Base-by-base conservation (phyloP, 148 eudicot genomes). In the Cornus florida region DNA sequence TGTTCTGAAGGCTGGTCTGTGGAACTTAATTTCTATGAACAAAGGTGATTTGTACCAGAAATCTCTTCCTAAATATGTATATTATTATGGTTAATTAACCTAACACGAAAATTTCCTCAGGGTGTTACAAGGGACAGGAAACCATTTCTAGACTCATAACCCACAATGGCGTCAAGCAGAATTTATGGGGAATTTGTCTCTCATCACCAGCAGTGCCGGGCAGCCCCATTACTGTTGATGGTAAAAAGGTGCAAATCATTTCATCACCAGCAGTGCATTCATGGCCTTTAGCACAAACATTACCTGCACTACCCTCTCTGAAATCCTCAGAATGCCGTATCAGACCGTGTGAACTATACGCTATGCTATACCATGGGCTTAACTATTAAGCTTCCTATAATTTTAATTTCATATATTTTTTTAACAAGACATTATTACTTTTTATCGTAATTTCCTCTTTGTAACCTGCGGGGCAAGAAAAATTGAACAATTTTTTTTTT, bases 81-180 rank as follows among this genome's bases (percentile, higher is more conserved):
- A 12, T 20, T 74, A 10, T 31, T 33, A 24, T 68, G 39, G 68
- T 70, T 67, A 53, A 71, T 70, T 67, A 53, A 71, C 46, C 76
- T 83, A 69, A 83, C 38, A 20, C 28, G 6, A 68, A 41, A 74
- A 77, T 75, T 32, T 82, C 59, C 17, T 62, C 79, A 91, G 95
- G 95, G 69, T 91, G 95, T 75, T 91, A 91, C 48, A 91, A 91
- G 82, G 95, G 95, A 65, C 95, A 91, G 77, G 95, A 91, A 67
- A 91, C 95, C 75, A 87, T 91, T 77, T 82, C 95, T 66, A 86
- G 95, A 82, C 91, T 91, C 68, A 77, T 91, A 69, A 89, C 95
- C 48, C 89, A 91, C 72, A 90, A 91, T 84, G 95, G 95, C 57
- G 73, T 91, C 77, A 91, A 91, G 83, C 95, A 91, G 83, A 88